These are phyloP conservation scores for Chlamydomonas incerta DNA, from an alignment of 139 green algal species.

Conservation along the genomic window DNA sequence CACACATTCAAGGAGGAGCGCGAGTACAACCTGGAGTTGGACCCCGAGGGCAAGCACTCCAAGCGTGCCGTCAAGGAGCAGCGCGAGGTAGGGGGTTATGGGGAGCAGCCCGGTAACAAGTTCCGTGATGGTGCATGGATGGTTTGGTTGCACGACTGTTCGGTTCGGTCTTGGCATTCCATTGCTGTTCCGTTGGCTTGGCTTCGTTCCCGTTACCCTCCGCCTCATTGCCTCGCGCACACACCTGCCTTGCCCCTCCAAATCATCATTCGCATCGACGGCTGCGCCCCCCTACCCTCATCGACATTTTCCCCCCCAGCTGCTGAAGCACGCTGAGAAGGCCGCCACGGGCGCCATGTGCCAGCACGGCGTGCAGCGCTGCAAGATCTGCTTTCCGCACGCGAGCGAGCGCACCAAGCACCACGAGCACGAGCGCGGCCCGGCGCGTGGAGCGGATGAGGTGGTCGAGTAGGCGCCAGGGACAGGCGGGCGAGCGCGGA, in stretches of 20 bases:
- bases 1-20: slow-evolving; percentile 13
- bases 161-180: too few relatives aligned
- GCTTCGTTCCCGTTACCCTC: too few relatives aligned
- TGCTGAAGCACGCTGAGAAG: slow-evolving; percentile 39
- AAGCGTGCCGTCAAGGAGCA: slow-evolving; percentile 45
- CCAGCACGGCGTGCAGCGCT: slow-evolving; percentile 35
- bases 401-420: background rate
- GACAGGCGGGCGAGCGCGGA: too few relatives aligned
- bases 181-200: too few relatives aligned
- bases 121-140: too few relatives aligned
- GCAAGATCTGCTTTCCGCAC: slow-evolving; percentile 37
- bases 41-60: slow-evolving; percentile 32
- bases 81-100: too few relatives aligned
- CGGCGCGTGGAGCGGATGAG: background rate
- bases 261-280: too few relatives aligned
- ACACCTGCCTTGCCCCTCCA: too few relatives aligned
- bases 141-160: too few relatives aligned
- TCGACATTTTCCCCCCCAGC: background rate
- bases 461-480: background rate
- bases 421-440: background rate
- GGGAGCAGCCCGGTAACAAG: too few relatives aligned
- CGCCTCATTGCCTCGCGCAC: too few relatives aligned
- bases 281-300: background rate
- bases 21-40: slow-evolving; percentile 1
- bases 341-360: background rate